These are phyloP conservation scores for Irpex rosettiformis DNA, from an alignment of 1,284 basidiomycete species.

Conservation along the genomic window DNA sequence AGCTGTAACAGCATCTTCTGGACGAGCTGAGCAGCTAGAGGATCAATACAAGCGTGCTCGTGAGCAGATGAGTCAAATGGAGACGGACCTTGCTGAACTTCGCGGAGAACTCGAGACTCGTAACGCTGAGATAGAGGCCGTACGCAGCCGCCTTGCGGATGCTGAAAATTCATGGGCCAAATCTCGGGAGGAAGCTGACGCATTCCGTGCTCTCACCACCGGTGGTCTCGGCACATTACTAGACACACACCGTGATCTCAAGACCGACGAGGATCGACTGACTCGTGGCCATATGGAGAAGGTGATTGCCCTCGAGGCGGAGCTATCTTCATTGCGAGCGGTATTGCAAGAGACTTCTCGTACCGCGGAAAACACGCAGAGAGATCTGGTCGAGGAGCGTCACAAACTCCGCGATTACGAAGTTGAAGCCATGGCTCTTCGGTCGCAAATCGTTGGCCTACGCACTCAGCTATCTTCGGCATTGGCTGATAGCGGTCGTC, in stretches of 20 bases:
- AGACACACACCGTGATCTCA: slow-evolving; percentile 78
- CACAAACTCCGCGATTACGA: slow-evolving; percentile 66
- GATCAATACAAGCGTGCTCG: slow-evolving; percentile 66
- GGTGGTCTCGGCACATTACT: slow-evolving; percentile 82
- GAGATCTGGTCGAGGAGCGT: slow-evolving; percentile 69
- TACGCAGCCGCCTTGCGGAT: slow-evolving; percentile 62
- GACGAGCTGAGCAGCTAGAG: slow-evolving; percentile 83
- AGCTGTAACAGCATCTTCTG: slow-evolving; percentile 74
- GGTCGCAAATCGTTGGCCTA: slow-evolving; percentile 77
- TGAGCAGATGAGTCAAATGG: slow-evolving; percentile 64
- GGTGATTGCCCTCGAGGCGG: slow-evolving; percentile 75
- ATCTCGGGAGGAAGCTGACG: slow-evolving; percentile 87
- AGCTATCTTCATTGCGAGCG: slow-evolving; percentile 68
- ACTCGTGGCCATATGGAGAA: slow-evolving; percentile 77
- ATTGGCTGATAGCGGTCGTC: slow-evolving; percentile 67
- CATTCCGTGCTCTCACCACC: slow-evolving; percentile 79
- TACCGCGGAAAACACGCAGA: slow-evolving; percentile 66
- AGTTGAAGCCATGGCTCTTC: slow-evolving; percentile 64
- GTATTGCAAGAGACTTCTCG: slow-evolving; percentile 78
- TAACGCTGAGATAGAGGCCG: slow-evolving; percentile 69
- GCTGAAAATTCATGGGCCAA: slow-evolving; percentile 85
- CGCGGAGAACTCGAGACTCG: slow-evolving; percentile 76
- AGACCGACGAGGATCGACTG: slow-evolving; percentile 74
- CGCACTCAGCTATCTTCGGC: slow-evolving; percentile 75
- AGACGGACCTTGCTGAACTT: slow-evolving; percentile 73